phyloP scores from a whole-genome alignment of 352 stramenopile species.

The Phytophthora tentaculata region DNA sequence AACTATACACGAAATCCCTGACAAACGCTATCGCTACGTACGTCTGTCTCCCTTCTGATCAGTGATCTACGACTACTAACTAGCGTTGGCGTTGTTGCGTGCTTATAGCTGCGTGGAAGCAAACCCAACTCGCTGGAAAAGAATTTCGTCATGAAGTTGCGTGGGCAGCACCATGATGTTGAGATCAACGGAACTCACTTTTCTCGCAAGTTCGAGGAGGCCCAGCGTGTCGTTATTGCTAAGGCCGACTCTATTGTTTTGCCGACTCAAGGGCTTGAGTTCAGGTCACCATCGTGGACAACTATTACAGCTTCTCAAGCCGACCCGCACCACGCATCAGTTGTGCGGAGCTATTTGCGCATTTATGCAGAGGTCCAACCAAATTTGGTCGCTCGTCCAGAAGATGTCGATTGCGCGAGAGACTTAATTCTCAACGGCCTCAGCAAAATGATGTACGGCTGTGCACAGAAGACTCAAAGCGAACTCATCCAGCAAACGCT shows the following conservation, averaged over 20 bases:
- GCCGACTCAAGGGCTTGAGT: slow-evolving; percentile 22
- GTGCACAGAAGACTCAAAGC: slow-evolving; percentile 21
- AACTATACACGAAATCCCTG: slow-evolving; percentile 26
- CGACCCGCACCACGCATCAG: neutral
- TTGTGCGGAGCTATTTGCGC: slow-evolving; percentile 22
- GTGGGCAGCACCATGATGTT: slow-evolving; percentile 15
- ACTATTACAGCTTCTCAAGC: slow-evolving; percentile 6
- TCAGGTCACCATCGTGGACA: slow-evolving; percentile 21
- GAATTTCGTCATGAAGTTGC: slow-evolving; percentile 31
- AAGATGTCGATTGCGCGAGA: slow-evolving; percentile 17
- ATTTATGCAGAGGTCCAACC: slow-evolving; percentile 27
- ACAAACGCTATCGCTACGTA: slow-evolving; percentile 32
- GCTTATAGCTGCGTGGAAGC: slow-evolving; percentile 20
- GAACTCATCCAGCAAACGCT: slow-evolving; percentile 20
- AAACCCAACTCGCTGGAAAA: slow-evolving; percentile 30
- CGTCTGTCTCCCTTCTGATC: neutral
- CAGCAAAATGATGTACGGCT: slow-evolving; percentile 31
- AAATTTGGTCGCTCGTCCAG: slow-evolving; percentile 1
- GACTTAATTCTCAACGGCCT: slow-evolving; percentile 22
- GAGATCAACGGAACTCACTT: slow-evolving; percentile 25
- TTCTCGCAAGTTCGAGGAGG: slow-evolving; percentile 28
- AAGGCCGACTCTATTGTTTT: slow-evolving; percentile 27
- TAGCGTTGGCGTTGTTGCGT: neutral
- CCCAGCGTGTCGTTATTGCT: slow-evolving; percentile 18
- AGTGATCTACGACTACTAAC: neutral